Conservation (phyloP, 306 rosid species). For the Citrullus colocynthis region DNA sequence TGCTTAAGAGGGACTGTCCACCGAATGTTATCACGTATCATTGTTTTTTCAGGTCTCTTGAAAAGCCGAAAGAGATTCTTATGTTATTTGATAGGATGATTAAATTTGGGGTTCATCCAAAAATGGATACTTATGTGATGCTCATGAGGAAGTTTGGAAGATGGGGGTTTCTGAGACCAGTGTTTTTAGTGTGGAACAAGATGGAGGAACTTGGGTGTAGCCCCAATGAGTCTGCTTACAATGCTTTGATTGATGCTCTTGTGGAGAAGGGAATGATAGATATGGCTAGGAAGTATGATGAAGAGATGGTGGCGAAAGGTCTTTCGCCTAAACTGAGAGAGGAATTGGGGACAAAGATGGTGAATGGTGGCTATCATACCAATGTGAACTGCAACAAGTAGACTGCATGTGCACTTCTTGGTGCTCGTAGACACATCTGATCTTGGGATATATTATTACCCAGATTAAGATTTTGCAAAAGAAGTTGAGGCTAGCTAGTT, state of each 20-base stretch:
- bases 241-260: conserved; percentile 75
- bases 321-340: conserved; percentile 74
- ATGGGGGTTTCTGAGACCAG: conserved; percentile 87
- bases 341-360: conserved; percentile 42
- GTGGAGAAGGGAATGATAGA: conserved; percentile 66
- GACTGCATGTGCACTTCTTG: neutral
- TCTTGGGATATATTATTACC: neutral
- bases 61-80: conserved; percentile 58
- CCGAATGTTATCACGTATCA: conserved; percentile 60
- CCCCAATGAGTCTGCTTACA: conserved; percentile 68
- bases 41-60: conserved; percentile 42
- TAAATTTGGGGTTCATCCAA: conserved; percentile 51
- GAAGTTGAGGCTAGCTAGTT: neutral
- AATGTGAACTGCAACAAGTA: neutral
- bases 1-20: conserved; percentile 35
- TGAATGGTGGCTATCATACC: neutral
- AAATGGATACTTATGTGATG: conserved; percentile 72
- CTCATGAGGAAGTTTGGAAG: conserved; percentile 75
- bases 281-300: conserved; percentile 65
- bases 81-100: conserved; percentile 58
- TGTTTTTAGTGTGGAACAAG: conserved; percentile 59
- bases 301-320: conserved; percentile 76
- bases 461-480: neutral
- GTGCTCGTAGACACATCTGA: neutral
- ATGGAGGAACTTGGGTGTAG: conserved; percentile 71